Evolutionary conservation across 169 alveolate genomes (phyloP).

Genomic region (Amoebophrya sp.): DNA sequence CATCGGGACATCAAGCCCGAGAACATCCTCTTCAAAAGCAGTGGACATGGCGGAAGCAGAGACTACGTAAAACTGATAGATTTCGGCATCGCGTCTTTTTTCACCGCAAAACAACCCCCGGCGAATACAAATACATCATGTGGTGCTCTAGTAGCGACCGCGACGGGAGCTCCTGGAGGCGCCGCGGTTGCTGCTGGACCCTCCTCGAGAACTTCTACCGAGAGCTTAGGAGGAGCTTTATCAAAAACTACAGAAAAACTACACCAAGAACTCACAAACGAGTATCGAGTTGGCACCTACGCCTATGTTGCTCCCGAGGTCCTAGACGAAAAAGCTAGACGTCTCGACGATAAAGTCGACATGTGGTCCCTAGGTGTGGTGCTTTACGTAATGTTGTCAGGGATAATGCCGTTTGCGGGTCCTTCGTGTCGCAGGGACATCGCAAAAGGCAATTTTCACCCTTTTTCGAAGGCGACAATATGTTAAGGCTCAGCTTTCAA

Average conservation of each 20-base stretch:
- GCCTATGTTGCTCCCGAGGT: background rate
- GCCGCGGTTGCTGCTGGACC: too few relatives aligned
- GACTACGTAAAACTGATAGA: background rate
- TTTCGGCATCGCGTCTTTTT: background rate
- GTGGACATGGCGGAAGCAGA: background rate
- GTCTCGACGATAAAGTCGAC: background rate
- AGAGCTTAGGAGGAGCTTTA: too few relatives aligned
- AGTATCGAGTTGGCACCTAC: background rate
- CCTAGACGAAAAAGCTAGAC: background rate
- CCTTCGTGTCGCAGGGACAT: background rate
- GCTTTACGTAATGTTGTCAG: background rate
- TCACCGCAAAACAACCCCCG: too few relatives aligned
- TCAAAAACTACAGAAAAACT: too few relatives aligned
- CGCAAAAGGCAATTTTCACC: background rate
- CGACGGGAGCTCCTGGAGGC: too few relatives aligned
- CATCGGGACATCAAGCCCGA: background rate
- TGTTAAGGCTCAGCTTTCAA: too few relatives aligned
- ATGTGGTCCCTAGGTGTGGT: background rate
- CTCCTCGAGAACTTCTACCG: too few relatives aligned
- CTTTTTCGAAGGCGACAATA: too few relatives aligned
- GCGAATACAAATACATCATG: too few relatives aligned
- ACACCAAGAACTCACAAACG: background rate
- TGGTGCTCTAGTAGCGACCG: too few relatives aligned
- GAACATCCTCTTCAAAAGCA: background rate
- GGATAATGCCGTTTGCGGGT: background rate